Conservation (phyloP, 441 rosid genomes). For the Gossypium davidsonii region DNA sequence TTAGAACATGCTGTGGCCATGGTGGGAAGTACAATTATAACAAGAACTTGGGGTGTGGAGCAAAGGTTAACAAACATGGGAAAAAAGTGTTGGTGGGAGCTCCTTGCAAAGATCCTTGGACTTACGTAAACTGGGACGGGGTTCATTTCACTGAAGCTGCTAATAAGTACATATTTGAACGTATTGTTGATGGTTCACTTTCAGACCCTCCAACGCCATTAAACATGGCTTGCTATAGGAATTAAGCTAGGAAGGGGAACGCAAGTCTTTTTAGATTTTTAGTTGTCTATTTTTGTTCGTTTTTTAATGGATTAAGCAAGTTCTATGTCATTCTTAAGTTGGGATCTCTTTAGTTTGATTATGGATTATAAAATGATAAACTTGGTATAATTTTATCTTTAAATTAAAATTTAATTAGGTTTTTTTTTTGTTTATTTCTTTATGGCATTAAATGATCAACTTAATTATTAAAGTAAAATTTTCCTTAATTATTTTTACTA, state of each 20-base stretch:
- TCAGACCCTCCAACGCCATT: conserved; percentile 35
- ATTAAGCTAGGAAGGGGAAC: conserved; percentile 12
- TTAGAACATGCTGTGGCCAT: conserved; percentile 50
- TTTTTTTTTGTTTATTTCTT: too few relatives aligned
- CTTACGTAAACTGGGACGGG: conserved; percentile 68
- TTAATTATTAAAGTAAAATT: too few relatives aligned
- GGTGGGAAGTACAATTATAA: conserved; percentile 56
- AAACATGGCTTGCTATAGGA: conserved; percentile 36
- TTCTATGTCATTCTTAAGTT: background rate
- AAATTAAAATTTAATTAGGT: too few relatives aligned
- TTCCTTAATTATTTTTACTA: too few relatives aligned
- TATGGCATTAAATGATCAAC: too few relatives aligned
- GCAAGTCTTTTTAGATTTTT: background rate
- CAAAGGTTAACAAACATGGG: conserved; percentile 30
- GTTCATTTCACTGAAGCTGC: conserved; percentile 74
- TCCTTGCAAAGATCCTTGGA: conserved; percentile 52
- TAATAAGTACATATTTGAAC: conserved; percentile 48
- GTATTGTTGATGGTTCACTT: conserved; percentile 34
- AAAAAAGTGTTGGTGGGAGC: conserved; percentile 41
- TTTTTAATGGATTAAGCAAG: background rate
- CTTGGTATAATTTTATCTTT: background rate
- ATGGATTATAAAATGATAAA: background rate
- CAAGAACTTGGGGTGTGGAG: conserved; percentile 41
- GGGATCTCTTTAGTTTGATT: background rate
- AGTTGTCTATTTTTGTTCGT: background rate